These are phyloP conservation scores for Candida tunisiensis DNA, from an alignment of 1,139 yeast genomes.

Conservation along the genomic window DNA sequence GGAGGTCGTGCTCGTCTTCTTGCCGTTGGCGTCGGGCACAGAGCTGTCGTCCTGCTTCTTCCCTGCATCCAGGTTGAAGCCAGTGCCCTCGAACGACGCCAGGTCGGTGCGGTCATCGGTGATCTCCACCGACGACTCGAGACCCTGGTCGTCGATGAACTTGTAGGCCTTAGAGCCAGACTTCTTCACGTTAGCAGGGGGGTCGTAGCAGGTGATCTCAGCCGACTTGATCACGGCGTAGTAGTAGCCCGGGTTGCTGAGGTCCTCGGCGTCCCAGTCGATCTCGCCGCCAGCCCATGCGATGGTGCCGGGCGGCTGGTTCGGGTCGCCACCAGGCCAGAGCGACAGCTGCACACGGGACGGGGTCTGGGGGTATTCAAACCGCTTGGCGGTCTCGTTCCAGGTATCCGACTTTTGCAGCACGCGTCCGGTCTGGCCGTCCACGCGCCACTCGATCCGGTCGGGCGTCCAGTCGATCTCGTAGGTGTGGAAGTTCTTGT, in stretches of 20 bases:
- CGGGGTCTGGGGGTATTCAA: slow-evolving; percentile 73
- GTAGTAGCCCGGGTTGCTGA: slow-evolving; percentile 56
- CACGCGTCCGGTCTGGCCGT: slow-evolving; percentile 53
- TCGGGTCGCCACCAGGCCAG: slow-evolving; percentile 76
- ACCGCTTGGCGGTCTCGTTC: slow-evolving; percentile 39
- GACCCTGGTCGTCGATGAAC: slow-evolving; percentile 37
- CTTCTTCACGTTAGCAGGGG: slow-evolving; percentile 33
- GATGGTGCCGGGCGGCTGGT: slow-evolving; percentile 57
- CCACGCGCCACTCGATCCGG: slow-evolving; percentile 48
- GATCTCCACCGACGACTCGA: slow-evolving; percentile 31
- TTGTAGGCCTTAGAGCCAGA: slow-evolving; percentile 41
- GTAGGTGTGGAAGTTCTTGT: slow-evolving; percentile 52
- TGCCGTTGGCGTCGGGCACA: slow-evolving; percentile 36
- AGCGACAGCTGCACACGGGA: slow-evolving; percentile 63
- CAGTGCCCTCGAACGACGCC: slow-evolving; percentile 42
- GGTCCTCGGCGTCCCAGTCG: slow-evolving; percentile 65
- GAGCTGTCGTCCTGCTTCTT: slow-evolving; percentile 25
- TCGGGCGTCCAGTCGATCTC: slow-evolving; percentile 72
- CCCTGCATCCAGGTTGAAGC: slow-evolving; percentile 1
- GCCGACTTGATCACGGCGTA: slow-evolving; percentile 46
- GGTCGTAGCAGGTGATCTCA: slow-evolving; percentile 44
- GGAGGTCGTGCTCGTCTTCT: slow-evolving; percentile 18
- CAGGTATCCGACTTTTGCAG: slow-evolving; percentile 45
- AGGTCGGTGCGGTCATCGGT: slow-evolving; percentile 42
- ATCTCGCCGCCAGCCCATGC: slow-evolving; percentile 87